Conservation (phyloP, 805 yeast species). For the Metschnikowia reukaufii region DNA sequence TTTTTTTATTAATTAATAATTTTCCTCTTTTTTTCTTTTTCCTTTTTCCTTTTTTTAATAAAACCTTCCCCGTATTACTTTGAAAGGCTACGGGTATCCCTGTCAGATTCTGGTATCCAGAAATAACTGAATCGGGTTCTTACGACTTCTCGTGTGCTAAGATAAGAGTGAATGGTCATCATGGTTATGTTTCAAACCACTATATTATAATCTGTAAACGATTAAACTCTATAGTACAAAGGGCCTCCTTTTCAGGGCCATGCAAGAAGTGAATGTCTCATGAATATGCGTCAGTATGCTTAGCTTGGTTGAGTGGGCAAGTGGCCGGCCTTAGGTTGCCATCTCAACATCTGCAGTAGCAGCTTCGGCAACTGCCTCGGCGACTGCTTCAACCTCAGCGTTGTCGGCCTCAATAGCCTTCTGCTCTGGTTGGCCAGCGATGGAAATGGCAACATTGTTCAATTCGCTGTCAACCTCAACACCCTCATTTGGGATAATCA, state of each 20-base stretch:
- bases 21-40: slow-evolving; percentile 1
- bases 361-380: slow-evolving; percentile 16
- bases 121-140: background rate
- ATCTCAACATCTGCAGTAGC: slow-evolving; percentile 21
- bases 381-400: slow-evolving; percentile 14
- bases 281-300: slow-evolving; percentile 7
- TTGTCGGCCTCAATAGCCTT: slow-evolving; percentile 14
- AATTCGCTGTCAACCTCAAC: slow-evolving; percentile 19
- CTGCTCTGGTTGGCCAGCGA: slow-evolving; percentile 22
- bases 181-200: slow-evolving; percentile 14
- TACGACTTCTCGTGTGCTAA: slow-evolving; percentile 6
- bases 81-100: background rate
- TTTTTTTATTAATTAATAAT: background rate
- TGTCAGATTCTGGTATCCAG: background rate
- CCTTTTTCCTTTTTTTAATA: background rate
- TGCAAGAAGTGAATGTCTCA: slow-evolving; percentile 14
- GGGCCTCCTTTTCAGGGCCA: slow-evolving; percentile 11
- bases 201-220: slow-evolving; percentile 15
- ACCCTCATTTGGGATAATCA: slow-evolving; percentile 39
- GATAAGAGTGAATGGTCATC: slow-evolving; percentile 13
- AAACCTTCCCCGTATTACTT: background rate
- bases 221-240: slow-evolving; percentile 19
- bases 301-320: slow-evolving; percentile 1
- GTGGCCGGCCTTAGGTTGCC: slow-evolving; percentile 15
- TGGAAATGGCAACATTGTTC: slow-evolving; percentile 28